phyloP scores from a whole-genome alignment of 106 monocot species.

The Dioscorea zingiberensis region DNA sequence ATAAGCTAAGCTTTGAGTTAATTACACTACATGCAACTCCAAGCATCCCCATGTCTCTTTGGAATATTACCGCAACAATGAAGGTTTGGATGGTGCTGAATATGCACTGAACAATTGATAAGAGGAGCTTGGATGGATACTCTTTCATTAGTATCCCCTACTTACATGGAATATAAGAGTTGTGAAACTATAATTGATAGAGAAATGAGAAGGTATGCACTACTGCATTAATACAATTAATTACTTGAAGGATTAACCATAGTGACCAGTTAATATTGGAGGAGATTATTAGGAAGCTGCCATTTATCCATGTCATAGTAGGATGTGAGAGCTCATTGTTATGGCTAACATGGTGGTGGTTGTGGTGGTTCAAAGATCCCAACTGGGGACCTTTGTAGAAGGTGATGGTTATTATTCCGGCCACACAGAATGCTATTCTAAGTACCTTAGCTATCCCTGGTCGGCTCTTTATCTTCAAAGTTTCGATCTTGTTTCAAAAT shows the following conservation, averaged over 20 bases:
- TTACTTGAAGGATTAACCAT: conserved; percentile 24
- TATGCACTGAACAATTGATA: conserved; percentile 26
- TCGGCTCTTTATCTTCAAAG: conserved; percentile 3
- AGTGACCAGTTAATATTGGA: conserved; percentile 13
- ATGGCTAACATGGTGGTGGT: not conserved
- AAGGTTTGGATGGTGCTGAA: conserved; percentile 37
- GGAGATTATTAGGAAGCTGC: conserved; percentile 15
- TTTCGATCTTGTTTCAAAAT: conserved; percentile 19
- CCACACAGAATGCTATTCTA: conserved; percentile 8
- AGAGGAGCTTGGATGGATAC: conserved; percentile 33
- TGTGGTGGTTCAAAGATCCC: conserved; percentile 6
- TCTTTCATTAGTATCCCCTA: conserved; percentile 20
- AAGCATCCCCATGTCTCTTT: conserved; percentile 32
- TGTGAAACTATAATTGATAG: no score
- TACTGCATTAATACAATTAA: not conserved
- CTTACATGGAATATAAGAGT: no score
- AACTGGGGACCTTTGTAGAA: conserved; percentile 14
- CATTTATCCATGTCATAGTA: conserved; percentile 8
- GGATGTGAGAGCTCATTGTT: not conserved
- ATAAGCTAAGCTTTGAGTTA: not conserved
- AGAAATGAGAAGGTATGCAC: no score
- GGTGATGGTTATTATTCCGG: conserved; percentile 6
- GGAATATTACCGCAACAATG: conserved; percentile 17
- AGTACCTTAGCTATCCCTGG: conserved; percentile 6
- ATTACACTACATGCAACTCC: conserved; percentile 34